A percentile compares a stretch with the other conserved stretches of the same genome.
Evolutionary conservation across 106 monocot genomes (phyloP).

Genomic region (Phalaenopsis aphrodite): DNA sequence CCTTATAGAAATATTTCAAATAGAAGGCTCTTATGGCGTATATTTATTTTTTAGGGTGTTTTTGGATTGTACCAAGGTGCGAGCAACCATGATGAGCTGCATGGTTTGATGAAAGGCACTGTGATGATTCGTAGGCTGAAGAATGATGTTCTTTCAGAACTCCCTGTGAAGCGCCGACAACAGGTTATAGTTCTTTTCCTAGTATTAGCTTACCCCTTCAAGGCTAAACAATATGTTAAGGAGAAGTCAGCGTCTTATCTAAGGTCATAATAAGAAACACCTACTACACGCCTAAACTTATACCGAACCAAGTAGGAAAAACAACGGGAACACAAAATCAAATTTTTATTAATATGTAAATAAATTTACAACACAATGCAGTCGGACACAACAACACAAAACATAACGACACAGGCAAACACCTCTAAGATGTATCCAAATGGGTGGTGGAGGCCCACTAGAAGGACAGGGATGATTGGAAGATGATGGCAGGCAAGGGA

Average conservation of each 20-base stretch:
- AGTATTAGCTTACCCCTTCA: background rate
- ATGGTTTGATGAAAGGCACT: constrained; percentile 94
- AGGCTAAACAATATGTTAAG: background rate
- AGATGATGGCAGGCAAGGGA: too few relatives aligned
- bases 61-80: constrained; percentile 97
- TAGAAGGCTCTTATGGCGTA: background rate
- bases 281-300: background rate
- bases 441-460: too few relatives aligned
- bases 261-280: background rate
- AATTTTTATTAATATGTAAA: too few relatives aligned
- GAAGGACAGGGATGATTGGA: too few relatives aligned
- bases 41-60: constrained; percentile 38
- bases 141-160: constrained; percentile 80
- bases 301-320: too few relatives aligned
- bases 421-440: too few relatives aligned
- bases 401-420: too few relatives aligned
- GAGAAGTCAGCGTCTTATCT: background rate
- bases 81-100: constrained; percentile 93
- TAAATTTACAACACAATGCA: too few relatives aligned
- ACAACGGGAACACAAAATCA: too few relatives aligned
- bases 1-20: background rate
- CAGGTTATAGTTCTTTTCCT: constrained; percentile 38
- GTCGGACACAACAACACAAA: too few relatives aligned
- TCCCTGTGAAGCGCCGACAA: constrained; percentile 86
- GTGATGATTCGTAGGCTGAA: constrained; percentile 97